Conservation (phyloP, 495 filamentous ascomycete genomes). For the Durotheca rogersii region DNA sequence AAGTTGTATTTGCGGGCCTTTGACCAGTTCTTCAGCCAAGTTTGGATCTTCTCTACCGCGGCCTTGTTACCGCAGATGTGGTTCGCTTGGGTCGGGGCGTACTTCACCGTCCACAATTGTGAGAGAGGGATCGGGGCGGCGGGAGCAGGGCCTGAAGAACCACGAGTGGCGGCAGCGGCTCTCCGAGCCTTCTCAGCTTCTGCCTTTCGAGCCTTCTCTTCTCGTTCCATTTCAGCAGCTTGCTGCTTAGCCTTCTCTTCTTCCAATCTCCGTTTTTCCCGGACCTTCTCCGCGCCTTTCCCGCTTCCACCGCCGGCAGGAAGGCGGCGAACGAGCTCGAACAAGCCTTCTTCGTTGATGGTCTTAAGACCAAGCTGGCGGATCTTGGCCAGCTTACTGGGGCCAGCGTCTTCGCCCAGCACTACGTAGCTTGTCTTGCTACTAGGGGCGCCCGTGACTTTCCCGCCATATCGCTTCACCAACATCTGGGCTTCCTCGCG, state of each 20-base stretch:
- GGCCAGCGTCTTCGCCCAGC: constrained; percentile 85
- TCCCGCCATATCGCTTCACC: constrained; percentile 91
- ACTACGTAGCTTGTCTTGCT: constrained; percentile 93
- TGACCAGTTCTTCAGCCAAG: constrained; percentile 82
- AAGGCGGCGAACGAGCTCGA: constrained; percentile 78
- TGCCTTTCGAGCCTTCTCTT: constrained; percentile 56
- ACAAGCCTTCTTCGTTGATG: constrained; percentile 90
- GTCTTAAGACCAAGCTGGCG: constrained; percentile 73
- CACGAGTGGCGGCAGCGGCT: constrained; percentile 45
- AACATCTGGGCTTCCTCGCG: constrained; percentile 84
- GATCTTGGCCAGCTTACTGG: constrained; percentile 91
- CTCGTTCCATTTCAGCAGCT: constrained; percentile 78
- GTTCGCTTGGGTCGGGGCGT: constrained; percentile 76
- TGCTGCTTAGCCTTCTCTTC: constrained; percentile 72
- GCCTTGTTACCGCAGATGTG: constrained; percentile 97
- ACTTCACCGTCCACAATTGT: constrained; percentile 93
- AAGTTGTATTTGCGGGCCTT: constrained; percentile 72
- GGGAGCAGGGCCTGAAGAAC: constrained; percentile 36
- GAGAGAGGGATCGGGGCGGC: constrained; percentile 52
- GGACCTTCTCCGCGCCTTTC: constrained; percentile 79
- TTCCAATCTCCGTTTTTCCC: constrained; percentile 78
- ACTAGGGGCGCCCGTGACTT: constrained; percentile 80
- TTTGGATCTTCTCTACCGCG: constrained; percentile 83
- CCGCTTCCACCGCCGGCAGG: constrained; percentile 84
- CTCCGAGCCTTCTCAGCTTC: constrained; percentile 52